Evolutionary conservation across 768 basidiomycete genomes (phyloP).

Genomic region (Cubamyces lactineus): DNA sequence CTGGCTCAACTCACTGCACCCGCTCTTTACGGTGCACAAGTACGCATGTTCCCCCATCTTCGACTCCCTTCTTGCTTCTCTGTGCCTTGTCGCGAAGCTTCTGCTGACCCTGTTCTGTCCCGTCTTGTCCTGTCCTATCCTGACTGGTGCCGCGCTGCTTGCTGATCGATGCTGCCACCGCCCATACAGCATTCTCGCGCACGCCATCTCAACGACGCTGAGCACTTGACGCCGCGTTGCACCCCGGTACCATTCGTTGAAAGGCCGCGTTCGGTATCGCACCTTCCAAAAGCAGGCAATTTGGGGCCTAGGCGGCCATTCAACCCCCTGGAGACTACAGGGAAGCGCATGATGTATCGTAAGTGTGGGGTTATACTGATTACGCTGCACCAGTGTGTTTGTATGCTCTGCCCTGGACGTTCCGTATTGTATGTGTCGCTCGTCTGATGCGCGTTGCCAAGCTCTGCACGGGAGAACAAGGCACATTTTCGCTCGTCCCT

Average conservation of each 20-base stretch:
- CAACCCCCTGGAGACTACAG: not conserved
- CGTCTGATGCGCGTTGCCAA: slow-evolving; percentile 12
- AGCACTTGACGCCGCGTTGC: slow-evolving; percentile 34
- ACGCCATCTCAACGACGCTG: slow-evolving; percentile 50
- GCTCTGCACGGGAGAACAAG: slow-evolving; percentile 2
- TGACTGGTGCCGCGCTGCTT: not conserved
- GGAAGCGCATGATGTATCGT: not conserved
- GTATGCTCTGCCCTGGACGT: no score
- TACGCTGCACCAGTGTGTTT: no score
- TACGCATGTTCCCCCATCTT: slow-evolving; percentile 35
- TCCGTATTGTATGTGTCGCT: not conserved
- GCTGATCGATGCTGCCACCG: slow-evolving; percentile 8
- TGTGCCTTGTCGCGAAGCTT: slow-evolving; percentile 8
- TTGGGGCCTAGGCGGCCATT: not conserved
- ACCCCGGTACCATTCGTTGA: not conserved
- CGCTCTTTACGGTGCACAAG: slow-evolving; percentile 66
- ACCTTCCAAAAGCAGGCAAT: not conserved
- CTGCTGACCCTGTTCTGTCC: no score
- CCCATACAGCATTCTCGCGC: slow-evolving; percentile 50
- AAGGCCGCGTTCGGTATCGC: no score
- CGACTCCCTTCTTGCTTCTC: not conserved
- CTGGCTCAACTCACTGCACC: slow-evolving; percentile 66
- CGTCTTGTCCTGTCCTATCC: no score
- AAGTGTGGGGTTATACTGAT: not conserved
- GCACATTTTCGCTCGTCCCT: not conserved